Base-by-base conservation (phyloP, 2,329 filamentous ascomycete species). In the Fusarium cicatricum region DNA sequence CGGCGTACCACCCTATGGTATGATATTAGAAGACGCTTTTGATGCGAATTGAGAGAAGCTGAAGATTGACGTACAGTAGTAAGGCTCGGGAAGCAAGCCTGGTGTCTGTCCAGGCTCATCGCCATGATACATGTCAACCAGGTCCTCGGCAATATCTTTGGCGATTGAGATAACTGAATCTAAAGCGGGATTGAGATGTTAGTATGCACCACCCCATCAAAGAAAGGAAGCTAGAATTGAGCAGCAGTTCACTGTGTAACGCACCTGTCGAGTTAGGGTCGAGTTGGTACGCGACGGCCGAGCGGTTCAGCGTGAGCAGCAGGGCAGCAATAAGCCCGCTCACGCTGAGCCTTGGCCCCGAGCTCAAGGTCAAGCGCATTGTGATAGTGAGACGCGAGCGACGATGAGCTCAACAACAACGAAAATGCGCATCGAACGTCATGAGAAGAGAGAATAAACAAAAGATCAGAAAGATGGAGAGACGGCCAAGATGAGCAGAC, bases 1-100 rank as follows among this genome's bases (percentile, higher is more conserved):
- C 90, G 11, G 81, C 88, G 75, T 90, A 89, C 90, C 87, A 92
- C 83, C 83, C 82, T 85, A 52, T 10, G 50, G 40, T 14, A 36
- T 28, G 21, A 29, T 15, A 41, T 65, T 43, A 49, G 49, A 29
- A 47, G 33, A 19, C 15, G 31, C 19, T 23, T 36, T 36, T 51
- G 45, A 31, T n/a, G 26, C 11, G 32, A 23, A n/a, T 34, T 4
- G 14, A 5, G 32, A 40, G 23, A 19, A 39, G 26, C 10, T 34
- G 21, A 17, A 48, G 37, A 21, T 16, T 15, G 29, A 71, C 80
- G 65, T 71, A 83, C 82, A 85, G 68, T 84, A 85, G 56, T 85
- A 84, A 47, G 81, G 82, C 10, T 75, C 67, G 23, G 82, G 81
- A 4, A 85, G 73, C 37, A 84, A 75, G 17, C 82, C 82, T 8